Base-by-base conservation (phyloP, 2,329 filamentous ascomycete species). In the Penicillium sp. region DNA sequence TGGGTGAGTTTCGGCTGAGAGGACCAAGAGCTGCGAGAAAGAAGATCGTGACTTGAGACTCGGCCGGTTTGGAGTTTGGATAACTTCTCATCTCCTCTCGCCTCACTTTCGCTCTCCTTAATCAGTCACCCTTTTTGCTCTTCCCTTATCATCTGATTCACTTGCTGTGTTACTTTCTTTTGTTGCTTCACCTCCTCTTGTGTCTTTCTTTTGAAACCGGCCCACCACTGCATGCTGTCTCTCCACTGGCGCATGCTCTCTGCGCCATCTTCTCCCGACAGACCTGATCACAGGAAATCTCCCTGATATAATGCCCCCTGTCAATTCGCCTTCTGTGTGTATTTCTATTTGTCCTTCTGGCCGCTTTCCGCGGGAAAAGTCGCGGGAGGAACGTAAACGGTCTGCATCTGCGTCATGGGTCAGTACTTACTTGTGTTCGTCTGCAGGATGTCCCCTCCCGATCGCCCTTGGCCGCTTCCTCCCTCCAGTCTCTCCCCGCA, bases 401-500 rank as follows among this genome's bases (percentile, higher is more conserved):
- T 49, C 56, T 59, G 62, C 55, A 15, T 21, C 51, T 31, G 41
- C 53, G 53, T 53, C 49, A 29, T 56, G 53, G 17, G 13, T 30
- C 35, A 44, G 17, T 55, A 60, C 19, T 46, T 47, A 55, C 47
- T 46, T 23, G 35, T 58, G 48, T 51, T 49, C 56, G 17, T 55
- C 53, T 56, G 47, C 61, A 64, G 63, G 64, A 69, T 52, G 64
- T 60, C 61, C 55, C 60, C 58, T 61, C 52, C 54, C 66, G 57
- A 47, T 60, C 70, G 15, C 67, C 75, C 47, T 65, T 72, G 13
- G 63, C 69, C 35, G 47, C 55, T 45, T 57, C 85, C 67, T 76
- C 83, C 46, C 82, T 83, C 46, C 77, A 82, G 59, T 81, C 84
- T 67, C 78, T 85, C 61, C 81, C 84, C 55, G 74, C 81, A 46